Percentiles rank a stretch among this genome's conserved stretches.
Conservation (phyloP, 1,284 basidiomycete genomes). For the Pholiota adiposa region DNA sequence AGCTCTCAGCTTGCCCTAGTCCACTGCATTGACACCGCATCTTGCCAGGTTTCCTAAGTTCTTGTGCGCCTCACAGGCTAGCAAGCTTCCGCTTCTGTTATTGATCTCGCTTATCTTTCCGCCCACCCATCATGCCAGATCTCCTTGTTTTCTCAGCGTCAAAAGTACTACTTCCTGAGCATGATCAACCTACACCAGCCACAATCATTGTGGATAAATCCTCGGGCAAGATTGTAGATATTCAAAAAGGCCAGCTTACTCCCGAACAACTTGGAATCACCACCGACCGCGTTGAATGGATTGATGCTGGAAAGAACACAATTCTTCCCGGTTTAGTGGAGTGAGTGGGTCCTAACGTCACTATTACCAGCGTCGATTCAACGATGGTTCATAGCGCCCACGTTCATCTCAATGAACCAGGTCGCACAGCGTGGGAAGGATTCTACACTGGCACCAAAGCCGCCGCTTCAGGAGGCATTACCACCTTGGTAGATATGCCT, state of each 20-base stretch:
- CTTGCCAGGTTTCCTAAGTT: no score
- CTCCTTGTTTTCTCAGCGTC: constrained; percentile 46
- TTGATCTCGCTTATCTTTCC: background rate
- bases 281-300: constrained; percentile 44
- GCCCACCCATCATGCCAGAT: constrained; percentile 21
- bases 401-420: constrained; percentile 94
- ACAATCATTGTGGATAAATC: constrained; percentile 68
- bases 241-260: constrained; percentile 42
- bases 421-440: constrained; percentile 92
- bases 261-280: constrained; percentile 40
- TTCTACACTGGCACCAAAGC: constrained; percentile 90
- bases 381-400: constrained; percentile 64
- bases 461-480: constrained; percentile 88
- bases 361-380: background rate
- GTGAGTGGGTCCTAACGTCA: constrained; percentile 47
- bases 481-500: constrained; percentile 94
- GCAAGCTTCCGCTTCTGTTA: no score
- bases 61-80: no score
- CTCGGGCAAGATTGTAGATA: constrained; percentile 70
- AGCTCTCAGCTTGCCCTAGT: no score
- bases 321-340: constrained; percentile 88
- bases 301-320: constrained; percentile 67
- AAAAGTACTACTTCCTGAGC: constrained; percentile 64
- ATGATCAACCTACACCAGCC: constrained; percentile 59
- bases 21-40: no score